Percentiles rank a stretch among this genome's conserved stretches.
These are phyloP conservation scores for Lolium rigidum DNA, from an alignment of 176 grass and related monocot genomes.

Conservation along the genomic window DNA sequence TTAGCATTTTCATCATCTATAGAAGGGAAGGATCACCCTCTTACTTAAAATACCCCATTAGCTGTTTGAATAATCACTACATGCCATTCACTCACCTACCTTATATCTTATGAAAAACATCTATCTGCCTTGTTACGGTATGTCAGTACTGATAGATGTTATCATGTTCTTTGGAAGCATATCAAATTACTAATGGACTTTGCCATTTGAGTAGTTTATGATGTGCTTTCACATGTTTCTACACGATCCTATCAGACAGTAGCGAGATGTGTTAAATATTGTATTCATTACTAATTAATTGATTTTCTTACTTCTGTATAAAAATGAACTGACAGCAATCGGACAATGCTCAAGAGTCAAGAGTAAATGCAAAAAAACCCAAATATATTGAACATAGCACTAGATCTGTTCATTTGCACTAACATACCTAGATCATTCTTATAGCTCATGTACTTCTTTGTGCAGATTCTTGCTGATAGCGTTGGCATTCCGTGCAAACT, in stretches of 20 bases:
- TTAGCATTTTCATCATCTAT: background rate
- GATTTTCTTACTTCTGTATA: background rate
- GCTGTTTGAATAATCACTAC: constrained; percentile 9
- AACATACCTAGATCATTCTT: constrained; percentile 22
- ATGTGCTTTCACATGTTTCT: background rate
- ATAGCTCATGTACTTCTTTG: constrained; percentile 26
- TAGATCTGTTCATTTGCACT: constrained; percentile 14
- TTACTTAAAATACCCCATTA: constrained; percentile 2
- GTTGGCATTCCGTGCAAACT: constrained; percentile 97
- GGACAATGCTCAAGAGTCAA: background rate
- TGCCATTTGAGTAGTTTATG: constrained; percentile 1
- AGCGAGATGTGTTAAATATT: background rate
- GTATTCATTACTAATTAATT: constrained; percentile 26
- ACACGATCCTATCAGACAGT: background rate
- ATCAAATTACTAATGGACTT: constrained; percentile 4
- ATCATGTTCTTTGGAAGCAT: constrained; percentile 29
- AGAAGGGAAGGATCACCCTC: background rate
- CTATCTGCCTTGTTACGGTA: background rate
- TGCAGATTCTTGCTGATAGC: constrained; percentile 94
- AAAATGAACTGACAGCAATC: constrained; percentile 5
- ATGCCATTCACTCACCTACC: background rate
- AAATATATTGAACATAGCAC: constrained; percentile 24
- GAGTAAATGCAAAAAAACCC: background rate
- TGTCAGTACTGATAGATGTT: background rate
- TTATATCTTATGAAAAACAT: constrained; percentile 5